These are phyloP conservation scores for Pythium apleroticum DNA, from an alignment of 352 stramenopile species.

Conservation along the genomic window DNA sequence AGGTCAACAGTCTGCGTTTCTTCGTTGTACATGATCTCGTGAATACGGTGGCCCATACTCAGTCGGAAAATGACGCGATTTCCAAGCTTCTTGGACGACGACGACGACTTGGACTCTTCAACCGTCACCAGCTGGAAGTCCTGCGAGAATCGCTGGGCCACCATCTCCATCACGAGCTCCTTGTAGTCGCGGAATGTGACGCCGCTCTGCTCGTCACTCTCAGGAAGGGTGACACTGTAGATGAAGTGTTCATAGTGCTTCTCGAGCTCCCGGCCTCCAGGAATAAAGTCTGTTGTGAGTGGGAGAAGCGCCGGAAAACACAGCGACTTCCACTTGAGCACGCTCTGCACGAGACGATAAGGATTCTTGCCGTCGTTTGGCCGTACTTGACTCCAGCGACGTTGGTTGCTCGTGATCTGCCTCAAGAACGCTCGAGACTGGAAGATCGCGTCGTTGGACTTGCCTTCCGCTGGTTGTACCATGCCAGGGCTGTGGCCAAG, in stretches of 20 bases:
- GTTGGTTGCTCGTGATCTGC: slow-evolving; percentile 91
- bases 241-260: slow-evolving; percentile 85
- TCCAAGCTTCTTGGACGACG: slow-evolving; percentile 1
- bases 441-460: slow-evolving; percentile 69
- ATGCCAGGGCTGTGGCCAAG: slow-evolving; percentile 65
- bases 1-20: slow-evolving; percentile 86
- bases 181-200: slow-evolving; percentile 72
- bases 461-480: slow-evolving; percentile 37
- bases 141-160: slow-evolving; percentile 77
- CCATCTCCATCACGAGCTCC: slow-evolving; percentile 85
- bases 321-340: slow-evolving; percentile 97
- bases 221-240: slow-evolving; percentile 80
- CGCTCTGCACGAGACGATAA: slow-evolving; percentile 65
- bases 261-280: slow-evolving; percentile 71
- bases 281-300: slow-evolving; percentile 90
- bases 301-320: slow-evolving; percentile 95
- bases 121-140: slow-evolving; percentile 87
- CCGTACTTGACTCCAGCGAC: slow-evolving; percentile 96
- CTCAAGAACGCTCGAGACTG: slow-evolving; percentile 74
- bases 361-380: slow-evolving; percentile 54
- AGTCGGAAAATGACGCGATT: slow-evolving; percentile 56
- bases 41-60: slow-evolving; percentile 88
- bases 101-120: slow-evolving; percentile 35
- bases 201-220: slow-evolving; percentile 63
- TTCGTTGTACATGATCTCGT: slow-evolving; percentile 87